Base-by-base conservation (phyloP, 345 rosid genomes). In the Iberis pinnata region DNA sequence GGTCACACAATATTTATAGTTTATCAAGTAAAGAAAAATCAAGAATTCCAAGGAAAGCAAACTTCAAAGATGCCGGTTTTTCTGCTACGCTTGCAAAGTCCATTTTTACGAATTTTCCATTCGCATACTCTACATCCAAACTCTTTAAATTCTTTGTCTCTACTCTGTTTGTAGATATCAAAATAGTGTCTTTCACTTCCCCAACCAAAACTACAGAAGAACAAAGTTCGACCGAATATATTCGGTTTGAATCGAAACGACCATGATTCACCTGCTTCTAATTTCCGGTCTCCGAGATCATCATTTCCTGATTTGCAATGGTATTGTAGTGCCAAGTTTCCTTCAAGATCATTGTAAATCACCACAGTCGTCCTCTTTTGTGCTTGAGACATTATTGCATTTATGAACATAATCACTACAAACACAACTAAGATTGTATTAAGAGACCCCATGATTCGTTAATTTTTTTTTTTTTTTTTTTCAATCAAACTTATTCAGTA, bases 131-230 rank as follows among this genome's bases (percentile, higher is more conserved):
- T 5, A 27, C 63, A 46, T 5, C 54, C 36, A 16, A 33, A 35
- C 7, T 43, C 9, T 9, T 14, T 3, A 14, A 3, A 33, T 12
- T 44, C 37, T 45, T 47, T 58, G n/a, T 58, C 29, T 47, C 54
- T 46, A 4, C 13, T 24, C 13, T 58, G 53, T 20, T 47, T 58
- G 7, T 46, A 58, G 26, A 58, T 58, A 18, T 58, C 46, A 9
- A 58, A 59, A 8, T 26, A 12, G 18, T 26, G 46, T 8, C 1
- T 8, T 9, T 18, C 18, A 12, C 9, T 36, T 8, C 1, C 36
- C 29, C 46, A 58, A 25, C 24, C 8, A 35, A 59, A 59, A 0
- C 2, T 3, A 17, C 64, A 59, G 3, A 16, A 59, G 48, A n/a
- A 48, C 5, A 37, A 18, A 25, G 47, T 46, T 9, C 53, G 12